A percentile compares a stretch with the other conserved stretches of the same genome.
These are phyloP conservation scores for Plantago major DNA, from an alignment of 257 asterid species.

Conservation along the genomic window DNA sequence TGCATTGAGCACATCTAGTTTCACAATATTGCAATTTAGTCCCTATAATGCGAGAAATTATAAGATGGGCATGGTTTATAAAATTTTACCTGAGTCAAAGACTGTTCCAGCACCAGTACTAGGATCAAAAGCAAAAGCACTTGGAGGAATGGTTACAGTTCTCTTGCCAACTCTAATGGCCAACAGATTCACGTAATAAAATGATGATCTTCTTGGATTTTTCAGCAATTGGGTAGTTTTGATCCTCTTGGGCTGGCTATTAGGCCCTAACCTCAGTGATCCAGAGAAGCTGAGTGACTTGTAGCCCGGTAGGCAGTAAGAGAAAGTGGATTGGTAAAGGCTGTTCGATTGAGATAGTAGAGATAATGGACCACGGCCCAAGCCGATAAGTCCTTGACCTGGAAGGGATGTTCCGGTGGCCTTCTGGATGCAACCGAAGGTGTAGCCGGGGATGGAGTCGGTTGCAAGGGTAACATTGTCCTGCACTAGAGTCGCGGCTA, in stretches of 20 bases:
- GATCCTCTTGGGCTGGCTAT: slow-evolving; percentile 59
- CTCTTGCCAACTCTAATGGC: slow-evolving; percentile 57
- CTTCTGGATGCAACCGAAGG: slow-evolving; percentile 68
- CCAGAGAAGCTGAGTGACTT: slow-evolving; percentile 60
- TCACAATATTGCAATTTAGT: too few relatives aligned
- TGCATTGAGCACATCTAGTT: too few relatives aligned
- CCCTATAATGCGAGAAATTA: too few relatives aligned
- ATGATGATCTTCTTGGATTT: slow-evolving; percentile 71
- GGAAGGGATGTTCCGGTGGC: slow-evolving; percentile 56
- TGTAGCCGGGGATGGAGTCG: slow-evolving; percentile 43
- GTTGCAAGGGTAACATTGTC: slow-evolving; percentile 56
- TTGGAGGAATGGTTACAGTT: slow-evolving; percentile 43
- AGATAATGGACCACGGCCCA: slow-evolving; percentile 78
- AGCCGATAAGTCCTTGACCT: slow-evolving; percentile 65
- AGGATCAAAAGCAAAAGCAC: slow-evolving; percentile 61
- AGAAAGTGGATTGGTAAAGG: slow-evolving; percentile 62
- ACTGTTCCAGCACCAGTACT: slow-evolving; percentile 71
- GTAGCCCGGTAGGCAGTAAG: slow-evolving; percentile 82
- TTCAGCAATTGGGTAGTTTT: slow-evolving; percentile 58
- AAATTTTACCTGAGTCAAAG: slow-evolving; percentile 60
- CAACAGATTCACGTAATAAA: slow-evolving; percentile 62
- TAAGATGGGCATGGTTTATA: not conserved
- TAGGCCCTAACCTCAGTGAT: slow-evolving; percentile 63
- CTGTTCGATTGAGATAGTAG: slow-evolving; percentile 45
- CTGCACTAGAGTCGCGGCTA: slow-evolving; percentile 42